A percentile compares a stretch with the other conserved stretches of the same genome.
Conservation (phyloP, 208 protist genomes). For the Tetramitus jugosus region DNA sequence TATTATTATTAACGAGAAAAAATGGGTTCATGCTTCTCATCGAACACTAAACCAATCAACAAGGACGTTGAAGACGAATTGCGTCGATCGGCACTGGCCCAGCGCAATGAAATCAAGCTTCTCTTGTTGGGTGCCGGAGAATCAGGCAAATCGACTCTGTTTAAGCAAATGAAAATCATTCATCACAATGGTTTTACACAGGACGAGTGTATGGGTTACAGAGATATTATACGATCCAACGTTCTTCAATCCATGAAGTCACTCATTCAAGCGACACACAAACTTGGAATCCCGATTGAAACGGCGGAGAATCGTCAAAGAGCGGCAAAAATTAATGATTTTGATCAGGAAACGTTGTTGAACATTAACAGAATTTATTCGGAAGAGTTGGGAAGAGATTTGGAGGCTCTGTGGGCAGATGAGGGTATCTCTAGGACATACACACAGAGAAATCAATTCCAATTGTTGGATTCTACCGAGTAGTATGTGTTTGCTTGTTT, state of each 20-base stretch:
- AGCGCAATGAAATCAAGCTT: constrained; percentile 26
- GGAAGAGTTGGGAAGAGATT: constrained; percentile 23
- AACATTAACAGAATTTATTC: constrained; percentile 14
- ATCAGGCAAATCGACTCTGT: constrained; percentile 29
- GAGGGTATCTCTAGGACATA: constrained; percentile 6
- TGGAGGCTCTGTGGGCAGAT: constrained; percentile 27
- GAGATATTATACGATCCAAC: constrained; percentile 1
- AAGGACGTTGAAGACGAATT: too few species aligned
- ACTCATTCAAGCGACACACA: constrained; percentile 19
- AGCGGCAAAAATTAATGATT: neutral
- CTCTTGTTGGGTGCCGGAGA: constrained; percentile 32
- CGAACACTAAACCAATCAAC: too few species aligned
- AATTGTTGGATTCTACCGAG: constrained; percentile 11
- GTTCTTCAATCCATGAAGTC: neutral
- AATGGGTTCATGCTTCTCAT: too few species aligned
- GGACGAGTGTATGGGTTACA: neutral
- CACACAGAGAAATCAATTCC: constrained; percentile 9
- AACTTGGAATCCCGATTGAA: constrained; percentile 1
- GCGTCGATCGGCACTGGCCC: too few species aligned
- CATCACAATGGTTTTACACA: constrained; percentile 20
- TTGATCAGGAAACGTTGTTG: constrained; percentile 7
- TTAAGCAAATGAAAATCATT: constrained; percentile 29
- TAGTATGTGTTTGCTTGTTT: neutral
- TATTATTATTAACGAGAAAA: too few species aligned
- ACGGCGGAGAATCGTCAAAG: neutral